These are phyloP conservation scores for Vinca major DNA, from an alignment of 305 asterid species.

Conservation along the genomic window DNA sequence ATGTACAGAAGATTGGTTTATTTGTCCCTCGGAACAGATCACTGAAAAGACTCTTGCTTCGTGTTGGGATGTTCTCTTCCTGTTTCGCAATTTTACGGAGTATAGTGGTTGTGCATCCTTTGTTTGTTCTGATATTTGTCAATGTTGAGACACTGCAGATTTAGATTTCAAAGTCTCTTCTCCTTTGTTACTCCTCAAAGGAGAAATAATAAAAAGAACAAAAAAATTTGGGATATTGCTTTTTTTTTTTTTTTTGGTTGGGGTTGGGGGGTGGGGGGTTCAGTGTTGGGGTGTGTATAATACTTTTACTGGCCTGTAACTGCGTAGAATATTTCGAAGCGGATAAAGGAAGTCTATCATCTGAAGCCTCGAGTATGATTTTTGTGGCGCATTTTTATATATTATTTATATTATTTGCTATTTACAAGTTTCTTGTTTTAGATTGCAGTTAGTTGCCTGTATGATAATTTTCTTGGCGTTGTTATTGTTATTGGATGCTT, in stretches of 20 bases:
- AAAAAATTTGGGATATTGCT: too few relatives aligned
- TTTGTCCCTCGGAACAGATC: neutral
- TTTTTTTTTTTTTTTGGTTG: too few relatives aligned
- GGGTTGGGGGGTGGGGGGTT: too few relatives aligned
- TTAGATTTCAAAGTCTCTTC: neutral
- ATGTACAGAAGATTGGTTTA: slow-evolving; percentile 32
- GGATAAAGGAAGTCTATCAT: neutral
- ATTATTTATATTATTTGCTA: neutral
- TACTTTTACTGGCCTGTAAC: neutral
- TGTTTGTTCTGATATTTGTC: neutral
- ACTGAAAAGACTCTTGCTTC: neutral
- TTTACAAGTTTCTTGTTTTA: neutral
- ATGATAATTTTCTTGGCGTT: neutral
- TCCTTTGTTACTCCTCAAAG: too few relatives aligned
- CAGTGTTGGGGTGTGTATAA: too few relatives aligned
- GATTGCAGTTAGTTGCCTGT: neutral
- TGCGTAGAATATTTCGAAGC: neutral
- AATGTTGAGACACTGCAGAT: neutral
- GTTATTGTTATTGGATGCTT: neutral
- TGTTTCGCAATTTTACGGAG: neutral
- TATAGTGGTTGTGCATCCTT: neutral
- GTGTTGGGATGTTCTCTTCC: neutral
- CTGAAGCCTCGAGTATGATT: neutral
- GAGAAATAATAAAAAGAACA: too few relatives aligned
- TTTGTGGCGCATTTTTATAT: neutral